Evolutionary conservation across 1,284 basidiomycete genomes (phyloP).

Genomic region (Rhodotorula mucilaginosa): DNA sequence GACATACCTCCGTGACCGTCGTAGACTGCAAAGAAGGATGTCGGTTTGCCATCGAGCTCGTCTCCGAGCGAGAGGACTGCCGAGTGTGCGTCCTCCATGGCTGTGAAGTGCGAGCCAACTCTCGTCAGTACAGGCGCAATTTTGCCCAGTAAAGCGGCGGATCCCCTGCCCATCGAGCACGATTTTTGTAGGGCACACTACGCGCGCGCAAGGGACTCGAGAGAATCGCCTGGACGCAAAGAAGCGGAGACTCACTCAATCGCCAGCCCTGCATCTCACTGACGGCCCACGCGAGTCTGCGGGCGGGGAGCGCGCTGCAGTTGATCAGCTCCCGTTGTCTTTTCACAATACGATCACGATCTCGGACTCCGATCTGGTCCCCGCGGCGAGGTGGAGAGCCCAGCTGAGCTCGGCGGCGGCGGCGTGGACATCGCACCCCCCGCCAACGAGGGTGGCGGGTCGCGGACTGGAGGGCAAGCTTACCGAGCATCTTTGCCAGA

Average conservation of each 20-base stretch:
- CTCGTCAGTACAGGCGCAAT: background rate
- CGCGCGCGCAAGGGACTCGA: conserved; percentile 63
- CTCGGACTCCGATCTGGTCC: background rate
- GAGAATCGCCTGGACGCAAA: conserved; percentile 61
- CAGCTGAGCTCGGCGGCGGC: background rate
- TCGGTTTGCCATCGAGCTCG: conserved; percentile 60
- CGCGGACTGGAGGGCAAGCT: background rate
- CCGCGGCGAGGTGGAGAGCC: background rate
- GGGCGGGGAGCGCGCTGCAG: too few relatives aligned
- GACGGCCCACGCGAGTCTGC: conserved; percentile 68
- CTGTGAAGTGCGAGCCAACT: conserved; percentile 53
- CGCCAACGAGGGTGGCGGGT: background rate
- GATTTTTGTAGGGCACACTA: too few relatives aligned
- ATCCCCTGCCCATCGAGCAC: conserved; percentile 51
- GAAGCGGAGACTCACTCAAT: conserved; percentile 67
- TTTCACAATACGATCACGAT: too few relatives aligned
- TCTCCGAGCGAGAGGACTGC: conserved; percentile 61
- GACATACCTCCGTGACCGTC: conserved; percentile 93
- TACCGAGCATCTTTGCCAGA: conserved; percentile 63
- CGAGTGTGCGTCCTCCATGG: conserved; percentile 98
- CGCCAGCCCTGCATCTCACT: conserved; percentile 99
- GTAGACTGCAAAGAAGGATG: conserved; percentile 90
- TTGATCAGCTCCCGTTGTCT: too few relatives aligned
- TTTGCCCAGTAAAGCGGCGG: too few relatives aligned
- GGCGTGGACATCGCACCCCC: background rate